A percentile compares a stretch with the other conserved stretches of the same genome.
Conservation (phyloP, 2,329 filamentous ascomycete species). For the Parastagonospora avenae region DNA sequence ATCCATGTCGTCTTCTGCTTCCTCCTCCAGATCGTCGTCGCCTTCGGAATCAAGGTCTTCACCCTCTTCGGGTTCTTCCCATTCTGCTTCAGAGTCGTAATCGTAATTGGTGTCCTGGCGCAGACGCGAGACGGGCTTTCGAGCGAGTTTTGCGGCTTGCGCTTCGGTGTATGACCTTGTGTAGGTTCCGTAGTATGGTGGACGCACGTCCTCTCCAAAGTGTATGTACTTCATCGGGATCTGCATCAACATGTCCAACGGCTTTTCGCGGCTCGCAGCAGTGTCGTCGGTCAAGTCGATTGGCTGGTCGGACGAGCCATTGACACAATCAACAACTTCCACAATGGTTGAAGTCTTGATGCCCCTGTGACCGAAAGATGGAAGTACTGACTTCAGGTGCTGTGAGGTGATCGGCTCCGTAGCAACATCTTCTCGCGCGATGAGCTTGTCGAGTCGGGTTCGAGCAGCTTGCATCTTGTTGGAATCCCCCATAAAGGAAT, state of each 20-base stretch:
- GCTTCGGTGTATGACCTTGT: slow-evolving; percentile 62
- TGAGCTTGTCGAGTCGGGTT: slow-evolving; percentile 34
- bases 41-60: slow-evolving; percentile 69
- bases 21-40: slow-evolving; percentile 70
- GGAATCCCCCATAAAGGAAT: slow-evolving; percentile 37
- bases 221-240: slow-evolving; percentile 69
- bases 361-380: slow-evolving; percentile 17
- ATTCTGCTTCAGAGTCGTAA: slow-evolving; percentile 85
- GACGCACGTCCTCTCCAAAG: slow-evolving; percentile 67
- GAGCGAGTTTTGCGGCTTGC: slow-evolving; percentile 55
- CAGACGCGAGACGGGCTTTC: slow-evolving; percentile 59
- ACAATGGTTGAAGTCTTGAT: slow-evolving; percentile 26
- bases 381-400: slow-evolving; percentile 24
- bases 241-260: slow-evolving; percentile 53
- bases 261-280: slow-evolving; percentile 24
- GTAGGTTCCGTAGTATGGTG: slow-evolving; percentile 73
- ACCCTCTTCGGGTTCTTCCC: slow-evolving; percentile 76
- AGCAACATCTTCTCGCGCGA: slow-evolving; percentile 16
- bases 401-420: slow-evolving; percentile 21
- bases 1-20: slow-evolving; percentile 85
- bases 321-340: slow-evolving; percentile 52
- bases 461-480: slow-evolving; percentile 33
- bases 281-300: slow-evolving; percentile 52
- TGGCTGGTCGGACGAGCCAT: slow-evolving; percentile 48
- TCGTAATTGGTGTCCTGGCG: slow-evolving; percentile 74